Conservation (phyloP, 2,329 filamentous ascomycete genomes). For the Penicillium sp. region DNA sequence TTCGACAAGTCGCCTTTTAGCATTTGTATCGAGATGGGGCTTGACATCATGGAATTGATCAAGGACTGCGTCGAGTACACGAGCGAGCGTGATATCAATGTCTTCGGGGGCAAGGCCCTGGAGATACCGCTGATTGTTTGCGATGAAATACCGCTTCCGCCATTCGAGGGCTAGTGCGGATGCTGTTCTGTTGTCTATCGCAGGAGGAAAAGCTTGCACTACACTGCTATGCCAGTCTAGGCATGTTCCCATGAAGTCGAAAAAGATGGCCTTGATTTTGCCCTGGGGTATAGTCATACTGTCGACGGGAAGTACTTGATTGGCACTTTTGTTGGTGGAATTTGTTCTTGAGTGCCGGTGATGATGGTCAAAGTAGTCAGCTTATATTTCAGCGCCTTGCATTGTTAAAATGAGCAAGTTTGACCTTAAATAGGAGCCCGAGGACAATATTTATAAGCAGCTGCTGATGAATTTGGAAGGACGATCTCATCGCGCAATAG, state of each 20-base stretch:
- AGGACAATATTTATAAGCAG: neutral
- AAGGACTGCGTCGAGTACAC: slow-evolving; percentile 50
- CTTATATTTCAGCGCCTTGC: too few relatives aligned
- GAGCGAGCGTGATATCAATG: slow-evolving; percentile 58
- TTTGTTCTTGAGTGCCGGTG: neutral
- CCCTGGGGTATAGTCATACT: neutral
- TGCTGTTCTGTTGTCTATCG: slow-evolving; percentile 39
- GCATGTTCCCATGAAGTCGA: slow-evolving; percentile 66
- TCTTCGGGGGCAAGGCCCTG: slow-evolving; percentile 51
- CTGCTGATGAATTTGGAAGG: neutral
- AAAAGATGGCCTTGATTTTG: slow-evolving; percentile 57
- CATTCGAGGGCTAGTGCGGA: slow-evolving; percentile 57
- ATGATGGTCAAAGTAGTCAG: neutral
- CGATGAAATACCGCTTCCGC: slow-evolving; percentile 58
- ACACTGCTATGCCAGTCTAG: slow-evolving; percentile 60
- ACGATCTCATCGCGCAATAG: neutral
- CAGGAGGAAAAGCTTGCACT: slow-evolving; percentile 43
- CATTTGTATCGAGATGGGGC: slow-evolving; percentile 28
- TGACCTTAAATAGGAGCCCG: neutral
- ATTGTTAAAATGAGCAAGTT: neutral
- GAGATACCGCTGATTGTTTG: slow-evolving; percentile 49
- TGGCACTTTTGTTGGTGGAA: neutral
- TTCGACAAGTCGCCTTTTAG: slow-evolving; percentile 35
- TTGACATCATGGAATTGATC: slow-evolving; percentile 28
- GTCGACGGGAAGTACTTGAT: neutral